Evolutionary conservation across 805 yeast genomes (phyloP), one percentile per base, ranked within the genome.

Genomic region (Wickerhamomyces subpelliculosus): DNA sequence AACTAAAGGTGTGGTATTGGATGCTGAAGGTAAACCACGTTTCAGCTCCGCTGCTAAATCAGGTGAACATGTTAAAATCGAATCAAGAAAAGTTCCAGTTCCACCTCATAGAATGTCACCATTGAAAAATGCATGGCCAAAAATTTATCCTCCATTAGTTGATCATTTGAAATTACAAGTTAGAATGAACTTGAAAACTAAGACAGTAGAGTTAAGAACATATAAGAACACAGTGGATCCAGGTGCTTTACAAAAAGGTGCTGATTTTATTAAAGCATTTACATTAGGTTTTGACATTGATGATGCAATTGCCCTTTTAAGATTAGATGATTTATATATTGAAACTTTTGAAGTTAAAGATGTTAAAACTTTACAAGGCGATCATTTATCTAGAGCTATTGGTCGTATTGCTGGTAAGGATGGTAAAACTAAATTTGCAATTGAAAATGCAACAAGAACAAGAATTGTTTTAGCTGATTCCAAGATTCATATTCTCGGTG

Each of bases 401-500:
- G 99, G 98, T 56, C 87, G 99, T 73, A 93, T 93, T 63, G 98
- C 99, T 12, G 99, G 99, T 62, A 94, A 93, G 59, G 99, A 93
- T 59, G 99, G 99, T 57, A 90, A 89, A 65, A 93, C 97, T 45
- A 93, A 90, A 67, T 93, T 90, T 62, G 97, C 98, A 24, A 93
- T 93, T 57, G 99, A 93, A 65, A 93, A 93, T 58, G 97, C 98
- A 14, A 90, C 97, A 18, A 78, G 97, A 67, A 93, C 99, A 11
- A 83, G 99, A 70, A 89, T 93, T 31, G 99, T 93, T 20, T 71
- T 93, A 49, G 99, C 99, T 0, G 99, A 93, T 63, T 78, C 94
- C 33, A 93, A 90, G 61, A 89, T 93, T 54, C 98, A 93, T 62
- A 93, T 93, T 45, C 70, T 93, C 38, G 99, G 99, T 35, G 98